Evolutionary conservation across 352 stramenopile genomes (phyloP).

Genomic region (Halophytophthora batemanensis): DNA sequence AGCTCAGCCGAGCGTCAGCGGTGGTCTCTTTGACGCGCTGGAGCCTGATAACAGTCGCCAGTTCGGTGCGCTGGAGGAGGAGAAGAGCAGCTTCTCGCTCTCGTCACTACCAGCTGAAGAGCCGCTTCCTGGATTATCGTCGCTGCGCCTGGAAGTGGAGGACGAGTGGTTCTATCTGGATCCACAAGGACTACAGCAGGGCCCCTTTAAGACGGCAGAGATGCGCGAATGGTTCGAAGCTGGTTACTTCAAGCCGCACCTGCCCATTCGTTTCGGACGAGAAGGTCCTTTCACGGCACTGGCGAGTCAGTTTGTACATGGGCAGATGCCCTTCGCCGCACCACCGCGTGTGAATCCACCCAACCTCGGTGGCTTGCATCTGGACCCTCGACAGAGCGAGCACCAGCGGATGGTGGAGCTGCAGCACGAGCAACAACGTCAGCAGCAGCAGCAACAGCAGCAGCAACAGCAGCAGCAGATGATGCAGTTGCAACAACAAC

Average conservation of each 20-base stretch:
- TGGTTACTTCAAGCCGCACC: constrained; percentile 86
- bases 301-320: constrained; percentile 71
- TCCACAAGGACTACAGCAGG: constrained; percentile 75
- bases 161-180: constrained; percentile 89
- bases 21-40: constrained; percentile 31
- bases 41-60: constrained; percentile 20
- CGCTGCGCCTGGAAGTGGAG: constrained; percentile 36
- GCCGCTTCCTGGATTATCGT: constrained; percentile 21
- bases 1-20: constrained; percentile 15
- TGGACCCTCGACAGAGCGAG: constrained; percentile 36
- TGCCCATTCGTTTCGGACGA: constrained; percentile 82
- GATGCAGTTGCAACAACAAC: constrained; percentile 57
- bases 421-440: constrained; percentile 55
- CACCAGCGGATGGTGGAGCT: constrained; percentile 59
- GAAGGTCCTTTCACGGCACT: constrained; percentile 72
- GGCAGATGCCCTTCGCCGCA: constrained; percentile 63
- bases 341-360: constrained; percentile 17
- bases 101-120: constrained; percentile 17
- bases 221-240: constrained; percentile 90
- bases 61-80: constrained; percentile 22
- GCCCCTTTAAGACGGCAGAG: constrained; percentile 81
- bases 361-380: constrained; percentile 14
- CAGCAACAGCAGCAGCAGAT: constrained; percentile 62
- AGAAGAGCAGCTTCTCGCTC: constrained; percentile 27
- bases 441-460: constrained; percentile 62